Evolutionary conservation across 768 basidiomycete genomes (phyloP).

Genomic region (Russula foetens): DNA sequence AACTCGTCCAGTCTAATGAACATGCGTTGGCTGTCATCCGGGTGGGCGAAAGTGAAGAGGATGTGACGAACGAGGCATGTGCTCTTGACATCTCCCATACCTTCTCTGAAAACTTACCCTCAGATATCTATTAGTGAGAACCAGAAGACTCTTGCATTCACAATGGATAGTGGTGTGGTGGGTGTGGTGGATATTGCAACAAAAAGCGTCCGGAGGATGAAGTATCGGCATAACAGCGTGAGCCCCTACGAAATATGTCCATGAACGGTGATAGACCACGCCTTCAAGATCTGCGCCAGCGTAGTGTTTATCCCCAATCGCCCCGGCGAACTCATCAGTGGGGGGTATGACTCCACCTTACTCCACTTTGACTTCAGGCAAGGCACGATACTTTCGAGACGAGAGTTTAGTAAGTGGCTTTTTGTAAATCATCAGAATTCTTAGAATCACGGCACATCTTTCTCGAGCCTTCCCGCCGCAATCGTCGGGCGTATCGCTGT

Average conservation of each 20-base stretch:
- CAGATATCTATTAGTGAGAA: constrained; percentile 57
- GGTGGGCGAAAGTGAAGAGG: constrained; percentile 43
- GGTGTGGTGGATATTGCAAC: constrained; percentile 56
- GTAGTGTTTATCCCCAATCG: constrained; percentile 66
- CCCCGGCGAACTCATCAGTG: constrained; percentile 65
- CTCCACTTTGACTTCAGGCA: constrained; percentile 60
- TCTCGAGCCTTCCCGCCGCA: constrained; percentile 32
- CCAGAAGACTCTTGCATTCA: constrained; percentile 52
- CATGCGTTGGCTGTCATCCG: constrained; percentile 43
- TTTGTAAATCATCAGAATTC: constrained; percentile 1
- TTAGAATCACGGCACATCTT: constrained; percentile 9
- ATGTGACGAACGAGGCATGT: constrained; percentile 63
- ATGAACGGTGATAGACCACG: constrained; percentile 1
- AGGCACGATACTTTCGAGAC: constrained; percentile 47
- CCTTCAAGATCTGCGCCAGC: constrained; percentile 56
- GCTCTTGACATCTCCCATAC: neutral
- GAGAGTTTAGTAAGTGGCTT: constrained; percentile 44
- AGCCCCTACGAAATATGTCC: constrained; percentile 20
- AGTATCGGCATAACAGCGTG: constrained; percentile 54
- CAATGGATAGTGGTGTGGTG: constrained; percentile 59
- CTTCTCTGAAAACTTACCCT: constrained; percentile 31
- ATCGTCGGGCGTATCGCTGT: constrained; percentile 45
- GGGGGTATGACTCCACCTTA: constrained; percentile 63
- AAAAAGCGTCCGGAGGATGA: constrained; percentile 46
- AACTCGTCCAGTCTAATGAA: constrained; percentile 44